phyloP scores from a whole-genome alignment of 2,329 filamentous ascomycete genomes.

The Alternaria novae-zelandiae region DNA sequence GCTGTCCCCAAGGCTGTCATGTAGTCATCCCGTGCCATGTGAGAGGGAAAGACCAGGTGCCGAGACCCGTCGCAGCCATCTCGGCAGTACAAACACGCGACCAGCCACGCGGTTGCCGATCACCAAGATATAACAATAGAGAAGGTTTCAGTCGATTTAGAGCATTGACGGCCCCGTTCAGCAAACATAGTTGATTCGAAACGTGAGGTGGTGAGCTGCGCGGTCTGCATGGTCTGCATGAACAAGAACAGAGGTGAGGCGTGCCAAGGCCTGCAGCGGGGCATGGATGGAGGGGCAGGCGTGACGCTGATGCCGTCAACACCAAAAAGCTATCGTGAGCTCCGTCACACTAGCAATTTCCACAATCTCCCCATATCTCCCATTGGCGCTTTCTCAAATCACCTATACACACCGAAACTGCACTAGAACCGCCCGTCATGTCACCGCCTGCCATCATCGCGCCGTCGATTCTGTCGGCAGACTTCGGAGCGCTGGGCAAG shows the following conservation, averaged over 20 bases:
- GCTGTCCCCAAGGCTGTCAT: background rate
- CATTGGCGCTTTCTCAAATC: conserved; percentile 25
- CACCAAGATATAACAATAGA: background rate
- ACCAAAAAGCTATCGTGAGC: conserved; percentile 41
- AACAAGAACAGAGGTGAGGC: background rate
- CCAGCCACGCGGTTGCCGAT: background rate
- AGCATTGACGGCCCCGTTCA: background rate
- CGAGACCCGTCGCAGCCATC: background rate
- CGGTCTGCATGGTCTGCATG: conserved; percentile 1
- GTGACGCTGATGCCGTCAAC: conserved; percentile 36
- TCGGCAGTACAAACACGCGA: background rate
- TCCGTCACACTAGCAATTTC: conserved; percentile 31
- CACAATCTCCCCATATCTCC: conserved; percentile 19
- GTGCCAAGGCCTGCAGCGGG: conserved; percentile 25
- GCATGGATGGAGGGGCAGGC: conserved; percentile 25
- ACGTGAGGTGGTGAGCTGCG: background rate
- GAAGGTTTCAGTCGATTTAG: background rate
- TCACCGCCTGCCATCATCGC: conserved; percentile 91
- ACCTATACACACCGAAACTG: conserved; percentile 4
- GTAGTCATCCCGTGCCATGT: conserved; percentile 7
- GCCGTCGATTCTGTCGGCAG: conserved; percentile 95
- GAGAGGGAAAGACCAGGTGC: background rate
- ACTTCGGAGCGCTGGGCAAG: conserved; percentile 87
- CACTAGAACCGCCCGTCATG: conserved; percentile 63
- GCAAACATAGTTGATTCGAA: background rate